Evolutionary conservation across 2,329 filamentous ascomycete species (phyloP).

Genomic region (Fusarium sp.): DNA sequence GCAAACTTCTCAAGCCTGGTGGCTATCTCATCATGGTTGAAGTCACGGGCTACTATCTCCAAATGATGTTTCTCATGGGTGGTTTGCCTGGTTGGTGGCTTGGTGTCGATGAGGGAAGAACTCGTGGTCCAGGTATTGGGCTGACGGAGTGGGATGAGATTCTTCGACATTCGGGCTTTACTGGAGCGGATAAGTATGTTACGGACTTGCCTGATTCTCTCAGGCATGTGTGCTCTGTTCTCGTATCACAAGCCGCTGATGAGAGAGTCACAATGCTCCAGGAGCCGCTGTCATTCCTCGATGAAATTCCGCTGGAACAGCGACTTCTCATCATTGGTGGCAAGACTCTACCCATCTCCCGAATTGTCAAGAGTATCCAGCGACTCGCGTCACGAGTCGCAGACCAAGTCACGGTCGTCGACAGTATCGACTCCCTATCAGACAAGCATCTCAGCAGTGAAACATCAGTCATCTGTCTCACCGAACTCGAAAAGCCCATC

Average conservation of each 20-base stretch:
- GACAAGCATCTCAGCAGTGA: neutral
- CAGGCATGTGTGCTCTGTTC: neutral
- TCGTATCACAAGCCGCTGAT: neutral
- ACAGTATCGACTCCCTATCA: neutral
- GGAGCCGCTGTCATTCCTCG: neutral
- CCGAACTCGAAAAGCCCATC: neutral
- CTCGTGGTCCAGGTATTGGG: neutral
- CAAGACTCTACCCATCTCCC: neutral
- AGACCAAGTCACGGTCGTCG: neutral
- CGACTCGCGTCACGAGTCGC: neutral
- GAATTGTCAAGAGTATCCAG: neutral
- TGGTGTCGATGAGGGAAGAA: slow-evolving; percentile 3
- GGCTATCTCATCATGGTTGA: slow-evolving; percentile 2
- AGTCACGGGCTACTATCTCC: neutral
- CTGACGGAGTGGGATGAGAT: slow-evolving; percentile 5
- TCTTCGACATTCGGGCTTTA: neutral
- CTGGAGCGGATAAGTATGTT: neutral
- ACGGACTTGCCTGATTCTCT: neutral
- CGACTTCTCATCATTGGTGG: neutral
- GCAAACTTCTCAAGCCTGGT: neutral
- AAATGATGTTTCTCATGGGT: slow-evolving; percentile 4
- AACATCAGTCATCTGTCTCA: neutral
- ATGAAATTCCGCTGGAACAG: neutral
- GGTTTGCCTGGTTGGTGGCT: slow-evolving; percentile 13
- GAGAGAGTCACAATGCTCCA: neutral